phyloP scores from a whole-genome alignment of 768 basidiomycete genomes.

The Austroboletus eburneus region DNA sequence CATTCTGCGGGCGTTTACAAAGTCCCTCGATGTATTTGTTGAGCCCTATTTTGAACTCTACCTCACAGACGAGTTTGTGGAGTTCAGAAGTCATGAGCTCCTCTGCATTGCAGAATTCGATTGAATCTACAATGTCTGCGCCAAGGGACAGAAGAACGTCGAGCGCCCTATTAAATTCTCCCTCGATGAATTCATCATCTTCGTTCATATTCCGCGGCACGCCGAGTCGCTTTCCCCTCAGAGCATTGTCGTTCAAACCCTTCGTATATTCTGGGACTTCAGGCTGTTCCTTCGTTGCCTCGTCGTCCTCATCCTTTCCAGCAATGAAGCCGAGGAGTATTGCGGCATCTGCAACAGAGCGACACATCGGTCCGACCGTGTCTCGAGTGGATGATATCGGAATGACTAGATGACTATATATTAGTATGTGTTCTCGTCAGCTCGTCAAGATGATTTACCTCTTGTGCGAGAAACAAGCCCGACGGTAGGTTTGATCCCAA shows the following conservation, averaged over 20 bases:
- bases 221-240: conserved; percentile 51
- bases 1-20: conserved; percentile 50
- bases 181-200: conserved; percentile 22
- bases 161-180: conserved; percentile 38
- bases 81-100: conserved; percentile 45
- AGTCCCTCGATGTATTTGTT: conserved; percentile 45
- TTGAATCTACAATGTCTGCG: conserved; percentile 56
- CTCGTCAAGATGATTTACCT: conserved; percentile 25
- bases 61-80: conserved; percentile 53
- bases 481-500: conserved; percentile 39
- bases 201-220: conserved; percentile 52
- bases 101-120: conserved; percentile 51
- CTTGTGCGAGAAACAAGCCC: conserved; percentile 39
- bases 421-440: background rate
- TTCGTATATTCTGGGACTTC: conserved; percentile 51
- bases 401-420: conserved; percentile 36
- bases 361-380: conserved; percentile 54
- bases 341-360: conserved; percentile 53
- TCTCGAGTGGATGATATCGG: conserved; percentile 58
- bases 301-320: conserved; percentile 50
- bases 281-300: conserved; percentile 50
- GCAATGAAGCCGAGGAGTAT: conserved; percentile 51
- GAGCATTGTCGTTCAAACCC: conserved; percentile 45
- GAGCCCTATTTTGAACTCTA: conserved; percentile 62
- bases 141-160: conserved; percentile 36